phyloP scores from a whole-genome alignment of 164 flowering plant genomes.

The Aristolochia fimbriata region DNA sequence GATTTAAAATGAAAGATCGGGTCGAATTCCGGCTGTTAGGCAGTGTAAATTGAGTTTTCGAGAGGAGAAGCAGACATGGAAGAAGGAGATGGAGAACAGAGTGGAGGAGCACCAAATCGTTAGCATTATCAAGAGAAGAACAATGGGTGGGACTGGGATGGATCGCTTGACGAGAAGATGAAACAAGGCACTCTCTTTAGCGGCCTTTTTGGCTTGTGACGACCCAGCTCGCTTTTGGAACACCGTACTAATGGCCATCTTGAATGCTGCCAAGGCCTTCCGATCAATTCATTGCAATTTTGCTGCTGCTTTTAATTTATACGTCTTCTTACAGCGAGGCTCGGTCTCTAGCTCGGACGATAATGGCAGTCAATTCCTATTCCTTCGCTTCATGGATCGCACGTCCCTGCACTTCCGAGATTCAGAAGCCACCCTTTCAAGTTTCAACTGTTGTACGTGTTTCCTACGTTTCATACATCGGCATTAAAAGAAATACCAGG shows the following conservation, averaged over 20 bases:
- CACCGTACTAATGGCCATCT: constrained; percentile 5
- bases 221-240: constrained; percentile 1
- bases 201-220: background rate
- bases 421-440: background rate
- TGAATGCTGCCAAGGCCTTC: background rate
- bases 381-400: background rate
- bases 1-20: constrained; percentile 10
- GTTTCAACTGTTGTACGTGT: background rate
- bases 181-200: background rate
- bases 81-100: constrained; percentile 42
- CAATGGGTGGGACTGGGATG: constrained; percentile 3
- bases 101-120: constrained; percentile 56
- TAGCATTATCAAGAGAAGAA: constrained; percentile 29
- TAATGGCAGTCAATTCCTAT: background rate
- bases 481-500: background rate
- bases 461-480: no score
- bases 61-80: constrained; percentile 60
- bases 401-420: background rate
- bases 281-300: no score
- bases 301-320: no score
- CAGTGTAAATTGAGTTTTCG: constrained; percentile 66
- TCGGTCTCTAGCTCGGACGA: no score
- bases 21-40: constrained; percentile 52
- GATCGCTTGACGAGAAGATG: constrained; percentile 5
- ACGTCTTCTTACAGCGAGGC: no score